These are phyloP conservation scores for Alternaria novae-zelandiae DNA, from an alignment of 2,329 filamentous ascomycete genomes.

Conservation along the genomic window DNA sequence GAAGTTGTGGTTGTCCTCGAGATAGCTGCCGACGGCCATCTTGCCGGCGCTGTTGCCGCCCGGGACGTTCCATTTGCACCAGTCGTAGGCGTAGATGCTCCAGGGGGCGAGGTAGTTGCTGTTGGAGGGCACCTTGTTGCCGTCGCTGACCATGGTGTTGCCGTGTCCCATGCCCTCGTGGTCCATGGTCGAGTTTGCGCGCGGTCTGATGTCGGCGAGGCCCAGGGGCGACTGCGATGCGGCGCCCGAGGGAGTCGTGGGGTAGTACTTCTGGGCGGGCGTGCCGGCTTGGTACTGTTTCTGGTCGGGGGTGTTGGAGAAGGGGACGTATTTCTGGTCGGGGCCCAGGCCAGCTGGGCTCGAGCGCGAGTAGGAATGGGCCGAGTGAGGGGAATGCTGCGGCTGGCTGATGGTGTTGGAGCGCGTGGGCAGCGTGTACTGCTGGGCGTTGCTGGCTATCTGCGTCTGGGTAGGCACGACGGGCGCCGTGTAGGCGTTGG, in stretches of 20 bases:
- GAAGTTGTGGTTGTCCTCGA: conserved; percentile 98
- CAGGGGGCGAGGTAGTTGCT: conserved; percentile 95
- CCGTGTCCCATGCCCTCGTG: conserved; percentile 70
- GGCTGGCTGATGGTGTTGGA: conserved; percentile 69
- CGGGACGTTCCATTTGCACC: conserved; percentile 96
- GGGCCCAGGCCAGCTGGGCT: conserved; percentile 72
- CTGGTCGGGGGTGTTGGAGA: conserved; percentile 69
- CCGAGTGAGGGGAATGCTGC: conserved; percentile 34
- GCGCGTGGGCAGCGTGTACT: conserved; percentile 70
- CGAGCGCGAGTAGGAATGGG: conserved; percentile 75
- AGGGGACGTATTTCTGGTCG: conserved; percentile 68
- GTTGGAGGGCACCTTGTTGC: conserved; percentile 71
- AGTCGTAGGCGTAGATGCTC: conserved; percentile 96
- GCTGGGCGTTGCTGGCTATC: conserved; percentile 60
- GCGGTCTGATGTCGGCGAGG: conserved; percentile 87
- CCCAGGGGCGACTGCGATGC: conserved; percentile 87
- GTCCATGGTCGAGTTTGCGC: conserved; percentile 80
- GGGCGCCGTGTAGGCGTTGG: conserved; percentile 64
- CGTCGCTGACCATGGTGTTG: conserved; percentile 65
- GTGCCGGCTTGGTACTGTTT: conserved; percentile 51
- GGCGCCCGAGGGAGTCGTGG: conserved; percentile 59
- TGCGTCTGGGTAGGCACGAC: conserved; percentile 63
- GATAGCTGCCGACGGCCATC: conserved; percentile 91
- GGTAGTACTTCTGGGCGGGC: conserved; percentile 66
- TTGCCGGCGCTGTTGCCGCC: conserved; percentile 77